Evolutionary conservation across 345 rosid species (phyloP), one percentile per base, ranked within the genome.

Genomic region (Murraya koenigii): DNA sequence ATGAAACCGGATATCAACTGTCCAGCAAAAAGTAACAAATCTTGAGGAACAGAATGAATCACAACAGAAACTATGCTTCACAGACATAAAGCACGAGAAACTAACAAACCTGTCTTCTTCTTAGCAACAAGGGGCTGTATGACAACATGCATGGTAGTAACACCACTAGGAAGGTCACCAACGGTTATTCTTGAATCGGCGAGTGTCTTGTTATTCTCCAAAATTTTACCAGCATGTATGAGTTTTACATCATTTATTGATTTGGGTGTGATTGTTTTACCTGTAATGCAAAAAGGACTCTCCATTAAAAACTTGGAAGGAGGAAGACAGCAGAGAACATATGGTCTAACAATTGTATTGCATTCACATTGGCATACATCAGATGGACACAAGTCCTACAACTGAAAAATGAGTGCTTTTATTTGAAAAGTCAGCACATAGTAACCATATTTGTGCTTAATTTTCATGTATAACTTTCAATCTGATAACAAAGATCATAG

Each of bases 221-320:
- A 79, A 69, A 85, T 41, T 79, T 82, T 82, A 64, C 88, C 86
- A 70, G 84, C 88, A 65, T 82, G 82, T 78, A 85, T 85, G 26
- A 85, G 79, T 76, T 85, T 85, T 79, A 85, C 39, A 72, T 85
- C 84, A 63, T 78, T 80, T 64, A 78, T 54, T 23, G 82, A 80
- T 72, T 82, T 85, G 71, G 86, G 86, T 32, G 39, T 32, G 28
- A 78, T 61, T 55, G 82, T 76, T 68, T 78, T 85, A 26, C 33
- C 88, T 85, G 86, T 44, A 72, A 64, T 19, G 65, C 69, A 70
- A 79, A 58, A 66, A 63, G 3, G 49, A 44, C 49, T 44, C 11
- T 56, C 36, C 66, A 78, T 67, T 30, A 70, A 35, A 41, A 75
- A 61, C 38, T 66, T 64, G 56, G 49, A 75, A 17, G 59, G 17